Base-by-base conservation (phyloP, 331 rosid species). In the Quercus phellos region DNA sequence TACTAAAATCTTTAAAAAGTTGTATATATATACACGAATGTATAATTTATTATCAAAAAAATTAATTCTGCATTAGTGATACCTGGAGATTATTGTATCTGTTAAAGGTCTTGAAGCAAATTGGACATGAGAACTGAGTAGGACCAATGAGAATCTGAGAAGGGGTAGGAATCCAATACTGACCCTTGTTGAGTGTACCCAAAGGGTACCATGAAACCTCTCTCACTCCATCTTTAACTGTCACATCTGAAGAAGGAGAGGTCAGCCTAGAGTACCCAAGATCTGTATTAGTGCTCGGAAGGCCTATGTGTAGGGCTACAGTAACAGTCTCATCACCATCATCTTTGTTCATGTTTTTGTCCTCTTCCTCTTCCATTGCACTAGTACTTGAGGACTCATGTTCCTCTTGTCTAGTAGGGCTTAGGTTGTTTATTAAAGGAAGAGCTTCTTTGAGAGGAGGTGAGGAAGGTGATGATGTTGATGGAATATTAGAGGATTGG, bases 71-170 rank as follows among this genome's bases (percentile, higher is more conserved):
- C 5, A 3, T 46, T 3, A 46, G 53, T 11, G 17, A 46, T 46
- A 93, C 98, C 97, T 93, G 98, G 72, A 91, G 94, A 83, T 93
- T 93, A 67, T 93, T 93, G 92, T 93, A 93, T 89, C 98, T 80
- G 86, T 91, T 91, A 84, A 93, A 93, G 77, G 95, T 85, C 81
- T 91, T 93, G 14, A 87, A 86, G 91, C 98, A 93, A 55, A 93
- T 81, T 43, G 90, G 87, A 72, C 98, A 93, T 24, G 93, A 86
- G 77, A 91, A 90, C 72, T 88, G 98, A 70, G 92, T 87, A 80
- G 98, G 97, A 17, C 98, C 98, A 59, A 87, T 85, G 66, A 93
- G 97, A 84, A 93, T 91, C 88, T 93, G 97, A 22, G 98, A 87
- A 56, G 97, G 92, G 74, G 93, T 93, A 1, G 98, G 98, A 82